Evolutionary conservation across 225 moss, liverwort and hornwort species (phyloP).

Genomic region (Ulota crispa): DNA sequence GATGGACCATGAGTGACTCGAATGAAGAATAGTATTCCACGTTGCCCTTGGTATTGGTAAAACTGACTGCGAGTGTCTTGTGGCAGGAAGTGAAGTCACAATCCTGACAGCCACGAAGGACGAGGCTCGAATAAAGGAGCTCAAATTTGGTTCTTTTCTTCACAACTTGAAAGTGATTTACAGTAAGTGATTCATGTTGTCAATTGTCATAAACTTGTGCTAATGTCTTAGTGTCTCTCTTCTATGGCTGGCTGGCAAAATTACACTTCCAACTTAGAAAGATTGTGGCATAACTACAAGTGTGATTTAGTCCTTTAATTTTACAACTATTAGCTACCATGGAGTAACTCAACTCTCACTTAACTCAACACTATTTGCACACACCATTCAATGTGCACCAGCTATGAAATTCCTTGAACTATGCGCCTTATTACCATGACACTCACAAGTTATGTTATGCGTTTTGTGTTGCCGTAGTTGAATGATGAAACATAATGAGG

Average conservation of each 20-base stretch:
- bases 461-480: background rate
- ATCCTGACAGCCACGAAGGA: slow-evolving; percentile 33
- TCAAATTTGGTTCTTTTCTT: slow-evolving; percentile 26
- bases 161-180: slow-evolving; percentile 39
- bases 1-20: background rate
- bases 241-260: background rate
- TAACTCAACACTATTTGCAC: background rate
- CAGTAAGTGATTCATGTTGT: slow-evolving; percentile 29
- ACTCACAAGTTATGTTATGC: background rate
- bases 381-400: background rate
- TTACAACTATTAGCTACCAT: background rate
- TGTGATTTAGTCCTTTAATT: background rate
- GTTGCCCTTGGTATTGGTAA: background rate
- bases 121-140: slow-evolving; percentile 34
- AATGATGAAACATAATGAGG: background rate
- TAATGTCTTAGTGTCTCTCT: background rate
- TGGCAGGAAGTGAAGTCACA: slow-evolving; percentile 54
- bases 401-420: background rate
- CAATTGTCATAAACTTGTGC: background rate
- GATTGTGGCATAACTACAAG: background rate
- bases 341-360: background rate
- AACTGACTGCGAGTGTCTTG: slow-evolving; percentile 4
- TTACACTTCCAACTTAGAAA: background rate
- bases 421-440: background rate
- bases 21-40: too few relatives aligned